phyloP scores from a whole-genome alignment of 164 flowering plant species.

The Liquidambar formosana region DNA sequence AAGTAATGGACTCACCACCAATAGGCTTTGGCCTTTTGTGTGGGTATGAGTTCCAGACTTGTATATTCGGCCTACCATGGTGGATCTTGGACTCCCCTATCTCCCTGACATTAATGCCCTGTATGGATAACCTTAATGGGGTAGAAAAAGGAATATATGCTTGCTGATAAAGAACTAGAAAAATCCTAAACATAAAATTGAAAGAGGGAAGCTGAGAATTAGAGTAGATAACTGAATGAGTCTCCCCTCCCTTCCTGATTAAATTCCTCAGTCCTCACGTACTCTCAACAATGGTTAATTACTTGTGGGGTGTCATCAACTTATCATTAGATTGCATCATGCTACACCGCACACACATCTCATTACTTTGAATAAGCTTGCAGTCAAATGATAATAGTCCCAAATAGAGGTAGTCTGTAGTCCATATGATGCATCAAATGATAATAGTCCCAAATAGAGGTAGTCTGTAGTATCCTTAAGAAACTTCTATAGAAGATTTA shows the following conservation, averaged over 20 bases:
- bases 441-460: not conserved
- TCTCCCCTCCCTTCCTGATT: not conserved
- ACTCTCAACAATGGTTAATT: not conserved
- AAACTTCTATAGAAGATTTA: not conserved
- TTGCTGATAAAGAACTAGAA: not conserved
- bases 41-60: no score
- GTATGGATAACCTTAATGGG: not conserved
- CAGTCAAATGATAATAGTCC: not conserved
- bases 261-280: not conserved
- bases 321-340: not conserved
- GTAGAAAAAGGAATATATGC: no score
- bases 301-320: not conserved
- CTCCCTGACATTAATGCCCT: no score
- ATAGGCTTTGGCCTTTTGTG: no score
- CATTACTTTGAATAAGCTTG: not conserved
- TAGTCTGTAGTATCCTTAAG: not conserved
- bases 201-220: not conserved
- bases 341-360: no score
- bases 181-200: not conserved
- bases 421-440: not conserved
- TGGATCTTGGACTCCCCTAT: no score
- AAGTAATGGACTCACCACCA: no score
- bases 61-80: no score
- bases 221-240: no score
- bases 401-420: not conserved